These are phyloP conservation scores for Talaromyces trachyspermus DNA, from an alignment of 495 filamentous ascomycete species.

Conservation along the genomic window DNA sequence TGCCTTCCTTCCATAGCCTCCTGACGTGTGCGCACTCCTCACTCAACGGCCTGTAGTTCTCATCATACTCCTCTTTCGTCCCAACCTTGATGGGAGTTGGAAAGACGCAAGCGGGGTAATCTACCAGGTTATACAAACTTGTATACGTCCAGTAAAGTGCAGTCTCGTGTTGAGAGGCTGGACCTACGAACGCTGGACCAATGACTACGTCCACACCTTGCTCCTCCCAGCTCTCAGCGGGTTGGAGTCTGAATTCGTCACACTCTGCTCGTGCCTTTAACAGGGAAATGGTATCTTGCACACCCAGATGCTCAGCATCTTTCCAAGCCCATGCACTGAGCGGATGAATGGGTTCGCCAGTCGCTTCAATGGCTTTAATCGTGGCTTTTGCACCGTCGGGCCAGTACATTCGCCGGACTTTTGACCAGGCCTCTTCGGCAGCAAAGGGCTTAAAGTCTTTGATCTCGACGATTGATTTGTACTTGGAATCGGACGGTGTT, in stretches of 20 bases:
- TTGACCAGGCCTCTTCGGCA: background rate
- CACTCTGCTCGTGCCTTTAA: background rate
- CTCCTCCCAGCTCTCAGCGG: background rate
- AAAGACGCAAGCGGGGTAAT: too few species aligned
- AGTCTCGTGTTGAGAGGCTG: too few species aligned
- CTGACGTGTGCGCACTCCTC: too few species aligned
- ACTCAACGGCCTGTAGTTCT: too few species aligned
- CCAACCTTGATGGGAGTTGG: too few species aligned
- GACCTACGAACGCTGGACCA: too few species aligned
- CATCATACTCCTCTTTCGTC: too few species aligned
- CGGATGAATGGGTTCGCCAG: background rate
- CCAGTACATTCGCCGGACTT: background rate
- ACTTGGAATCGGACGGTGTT: background rate
- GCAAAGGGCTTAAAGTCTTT: conserved; percentile 18
- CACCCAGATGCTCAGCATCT: background rate
- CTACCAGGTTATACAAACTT: too few species aligned
- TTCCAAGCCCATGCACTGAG: background rate
- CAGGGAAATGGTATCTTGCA: background rate
- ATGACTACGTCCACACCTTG: background rate
- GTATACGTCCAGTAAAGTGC: too few species aligned
- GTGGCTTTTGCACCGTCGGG: background rate
- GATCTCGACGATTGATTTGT: background rate
- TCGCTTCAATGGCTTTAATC: background rate
- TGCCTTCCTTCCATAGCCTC: too few species aligned
- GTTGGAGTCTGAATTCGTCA: background rate